phyloP scores from a whole-genome alignment of 352 stramenopile genomes.

The Phytopythium aichiense region DNA sequence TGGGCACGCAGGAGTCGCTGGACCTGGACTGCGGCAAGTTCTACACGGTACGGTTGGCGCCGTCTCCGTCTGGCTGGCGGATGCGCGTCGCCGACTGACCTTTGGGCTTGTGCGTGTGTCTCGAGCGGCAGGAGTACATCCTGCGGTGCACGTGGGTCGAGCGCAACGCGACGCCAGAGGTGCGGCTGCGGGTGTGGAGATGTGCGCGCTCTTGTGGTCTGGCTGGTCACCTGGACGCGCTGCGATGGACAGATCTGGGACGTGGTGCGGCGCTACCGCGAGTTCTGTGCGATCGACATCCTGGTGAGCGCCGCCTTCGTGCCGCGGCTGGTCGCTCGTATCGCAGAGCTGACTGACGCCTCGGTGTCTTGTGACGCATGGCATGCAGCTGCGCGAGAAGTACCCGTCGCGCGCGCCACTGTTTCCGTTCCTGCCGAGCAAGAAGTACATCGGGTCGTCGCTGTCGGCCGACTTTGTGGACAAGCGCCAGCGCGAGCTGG shows the following conservation, averaged over 20 bases:
- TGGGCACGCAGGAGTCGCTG: constrained; percentile 77
- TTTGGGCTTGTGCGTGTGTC: background rate
- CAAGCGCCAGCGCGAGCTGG: constrained; percentile 83
- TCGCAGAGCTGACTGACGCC: background rate
- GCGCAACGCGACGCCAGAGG: constrained; percentile 38
- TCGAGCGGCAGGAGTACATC: constrained; percentile 63
- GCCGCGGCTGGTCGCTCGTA: no score
- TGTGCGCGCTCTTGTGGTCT: background rate
- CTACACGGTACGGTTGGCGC: constrained; percentile 50
- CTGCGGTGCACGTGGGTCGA: constrained; percentile 75
- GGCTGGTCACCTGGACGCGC: background rate
- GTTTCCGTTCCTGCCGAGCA: constrained; percentile 80
- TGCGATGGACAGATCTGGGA: constrained; percentile 62
- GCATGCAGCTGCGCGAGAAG: constrained; percentile 70
- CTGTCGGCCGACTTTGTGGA: constrained; percentile 83
- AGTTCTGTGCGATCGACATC: constrained; percentile 86
- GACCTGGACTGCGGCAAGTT: constrained; percentile 85
- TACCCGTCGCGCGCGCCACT: constrained; percentile 67
- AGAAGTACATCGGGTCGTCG: constrained; percentile 86
- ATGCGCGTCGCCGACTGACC: background rate
- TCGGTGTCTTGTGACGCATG: background rate
- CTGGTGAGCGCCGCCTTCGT: constrained; percentile 32
- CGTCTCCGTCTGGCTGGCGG: background rate
- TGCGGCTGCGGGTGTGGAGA: constrained; percentile 6
- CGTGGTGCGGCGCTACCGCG: constrained; percentile 74